These are phyloP conservation scores for Trichothecium sympodiale DNA, from an alignment of 2,329 filamentous ascomycete genomes.

Conservation along the genomic window DNA sequence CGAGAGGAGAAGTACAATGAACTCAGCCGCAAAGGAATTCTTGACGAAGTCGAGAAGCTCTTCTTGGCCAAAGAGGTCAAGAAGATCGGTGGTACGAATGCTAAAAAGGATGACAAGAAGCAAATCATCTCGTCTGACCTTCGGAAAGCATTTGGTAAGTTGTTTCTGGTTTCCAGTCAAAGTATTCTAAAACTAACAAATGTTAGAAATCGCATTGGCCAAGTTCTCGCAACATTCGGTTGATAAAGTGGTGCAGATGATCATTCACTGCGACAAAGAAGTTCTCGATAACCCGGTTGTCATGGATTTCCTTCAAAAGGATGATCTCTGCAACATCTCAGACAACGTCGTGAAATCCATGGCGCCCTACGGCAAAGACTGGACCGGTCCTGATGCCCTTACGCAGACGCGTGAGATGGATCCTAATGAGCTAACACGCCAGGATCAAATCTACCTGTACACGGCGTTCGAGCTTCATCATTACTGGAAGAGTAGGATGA, in stretches of 20 bases:
- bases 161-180: background rate
- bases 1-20: constrained; percentile 95
- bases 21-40: constrained; percentile 83
- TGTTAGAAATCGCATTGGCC: constrained; percentile 73
- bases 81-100: constrained; percentile 57
- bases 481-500: constrained; percentile 98
- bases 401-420: constrained; percentile 74
- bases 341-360: constrained; percentile 86
- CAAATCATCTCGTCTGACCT: constrained; percentile 89
- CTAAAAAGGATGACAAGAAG: constrained; percentile 91
- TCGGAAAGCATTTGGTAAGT: constrained; percentile 70
- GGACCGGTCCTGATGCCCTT: constrained; percentile 77
- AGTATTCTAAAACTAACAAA: background rate
- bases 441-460: constrained; percentile 90
- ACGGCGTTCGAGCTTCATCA: constrained; percentile 92
- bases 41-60: constrained; percentile 94
- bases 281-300: constrained; percentile 83
- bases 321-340: constrained; percentile 83
- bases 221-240: constrained; percentile 81
- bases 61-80: constrained; percentile 98
- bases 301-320: constrained; percentile 92
- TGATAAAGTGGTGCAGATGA: constrained; percentile 81
- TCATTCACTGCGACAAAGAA: constrained; percentile 87
- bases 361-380: constrained; percentile 93
- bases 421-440: constrained; percentile 75